phyloP scores from a whole-genome alignment of 139 green algal species.

The Parachlorella kessleri region DNA sequence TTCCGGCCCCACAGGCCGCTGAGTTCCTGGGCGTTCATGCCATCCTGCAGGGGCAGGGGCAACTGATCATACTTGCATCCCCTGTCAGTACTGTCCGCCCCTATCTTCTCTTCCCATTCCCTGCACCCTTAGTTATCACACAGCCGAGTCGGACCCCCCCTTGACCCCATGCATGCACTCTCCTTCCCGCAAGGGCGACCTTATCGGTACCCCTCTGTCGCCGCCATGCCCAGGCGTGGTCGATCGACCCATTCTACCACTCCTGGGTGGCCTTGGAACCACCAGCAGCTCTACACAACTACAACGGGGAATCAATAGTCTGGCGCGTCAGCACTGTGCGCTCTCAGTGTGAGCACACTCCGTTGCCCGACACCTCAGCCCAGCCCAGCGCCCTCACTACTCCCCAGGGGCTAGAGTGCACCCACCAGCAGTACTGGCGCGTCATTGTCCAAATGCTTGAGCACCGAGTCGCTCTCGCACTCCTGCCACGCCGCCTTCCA shows the following conservation, averaged over 20 bases:
- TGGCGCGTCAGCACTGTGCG: neutral
- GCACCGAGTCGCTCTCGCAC: constrained; percentile 22
- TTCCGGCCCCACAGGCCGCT: constrained; percentile 34
- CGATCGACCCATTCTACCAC: no score
- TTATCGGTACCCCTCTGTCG: no score
- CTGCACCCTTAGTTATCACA: no score
- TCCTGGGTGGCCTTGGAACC: neutral
- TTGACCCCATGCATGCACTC: no score
- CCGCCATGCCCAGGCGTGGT: no score
- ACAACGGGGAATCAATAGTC: no score
- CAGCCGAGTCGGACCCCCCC: no score
- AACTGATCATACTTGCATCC: neutral
- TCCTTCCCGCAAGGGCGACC: no score
- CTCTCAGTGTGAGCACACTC: no score
- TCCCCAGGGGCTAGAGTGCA: neutral
- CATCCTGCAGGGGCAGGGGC: constrained; percentile 6
- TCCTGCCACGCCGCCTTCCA: constrained; percentile 43
- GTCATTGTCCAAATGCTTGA: constrained; percentile 51
- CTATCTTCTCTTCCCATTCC: no score
- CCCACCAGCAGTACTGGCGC: constrained; percentile 27
- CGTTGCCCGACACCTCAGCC: no score
- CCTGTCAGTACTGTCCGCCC: neutral
- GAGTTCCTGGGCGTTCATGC: constrained; percentile 31
- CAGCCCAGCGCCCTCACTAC: neutral
- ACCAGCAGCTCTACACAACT: neutral